These are phyloP conservation scores for Pseudocercospora musae DNA, from an alignment of 2,329 filamentous ascomycete genomes.

Conservation along the genomic window DNA sequence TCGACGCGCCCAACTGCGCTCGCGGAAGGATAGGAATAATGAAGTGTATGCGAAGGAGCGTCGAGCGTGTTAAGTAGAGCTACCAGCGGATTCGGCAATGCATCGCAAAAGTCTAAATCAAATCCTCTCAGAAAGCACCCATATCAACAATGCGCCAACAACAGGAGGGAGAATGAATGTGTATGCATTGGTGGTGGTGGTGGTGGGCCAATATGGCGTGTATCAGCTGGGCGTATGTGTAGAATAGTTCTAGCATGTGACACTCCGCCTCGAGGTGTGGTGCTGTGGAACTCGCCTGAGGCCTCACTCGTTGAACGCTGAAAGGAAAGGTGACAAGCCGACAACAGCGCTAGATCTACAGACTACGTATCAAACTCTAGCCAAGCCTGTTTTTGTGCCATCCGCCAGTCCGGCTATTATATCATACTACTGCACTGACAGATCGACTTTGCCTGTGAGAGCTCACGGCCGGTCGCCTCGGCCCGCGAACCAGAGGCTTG, in stretches of 20 bases:
- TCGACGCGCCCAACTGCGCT: not conserved
- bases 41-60: not conserved
- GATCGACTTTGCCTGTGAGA: too few species aligned
- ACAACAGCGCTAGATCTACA: too few species aligned
- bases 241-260: not conserved
- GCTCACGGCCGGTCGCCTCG: too few species aligned
- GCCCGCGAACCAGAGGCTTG: too few species aligned
- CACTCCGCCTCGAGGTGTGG: too few species aligned
- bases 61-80: too few species aligned
- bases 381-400: not conserved
- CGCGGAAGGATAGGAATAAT: not conserved
- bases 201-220: not conserved
- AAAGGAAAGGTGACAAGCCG: not conserved
- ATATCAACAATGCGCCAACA: not conserved
- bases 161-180: not conserved
- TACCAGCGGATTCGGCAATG: not conserved
- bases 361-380: not conserved
- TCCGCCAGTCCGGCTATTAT: not conserved
- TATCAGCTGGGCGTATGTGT: not conserved
- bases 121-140: not conserved
- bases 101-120: not conserved
- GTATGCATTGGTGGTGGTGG: not conserved
- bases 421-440: not conserved
- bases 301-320: not conserved
- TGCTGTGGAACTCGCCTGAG: too few species aligned